Conservation (phyloP, 1,139 yeast species). For the Suhomyces wounanorum region DNA sequence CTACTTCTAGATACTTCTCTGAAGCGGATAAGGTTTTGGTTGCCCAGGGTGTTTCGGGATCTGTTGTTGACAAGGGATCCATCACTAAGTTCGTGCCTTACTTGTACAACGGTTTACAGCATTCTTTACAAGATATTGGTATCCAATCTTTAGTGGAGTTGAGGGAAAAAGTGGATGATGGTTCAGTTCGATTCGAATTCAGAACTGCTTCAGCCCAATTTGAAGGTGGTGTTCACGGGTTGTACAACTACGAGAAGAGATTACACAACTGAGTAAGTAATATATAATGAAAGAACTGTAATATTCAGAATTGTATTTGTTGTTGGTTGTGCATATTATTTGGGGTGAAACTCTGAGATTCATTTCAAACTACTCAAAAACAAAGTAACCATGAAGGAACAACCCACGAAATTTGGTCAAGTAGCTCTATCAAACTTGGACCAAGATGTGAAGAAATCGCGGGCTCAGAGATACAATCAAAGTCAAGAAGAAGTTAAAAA, state of each 20-base stretch:
- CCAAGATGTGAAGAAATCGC: slow-evolving; percentile 51
- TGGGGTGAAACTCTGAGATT: background rate
- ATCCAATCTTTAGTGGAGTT: slow-evolving; percentile 64
- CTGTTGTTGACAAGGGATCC: slow-evolving; percentile 96
- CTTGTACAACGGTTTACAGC: slow-evolving; percentile 93
- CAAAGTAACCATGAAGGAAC: background rate
- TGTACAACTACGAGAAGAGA: slow-evolving; percentile 97
- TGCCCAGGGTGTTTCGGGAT: slow-evolving; percentile 98
- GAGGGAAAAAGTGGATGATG: slow-evolving; percentile 63
- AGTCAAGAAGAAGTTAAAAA: slow-evolving; percentile 48
- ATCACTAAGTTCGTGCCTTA: slow-evolving; percentile 91
- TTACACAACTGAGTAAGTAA: slow-evolving; percentile 65
- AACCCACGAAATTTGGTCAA: slow-evolving; percentile 20
- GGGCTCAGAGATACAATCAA: slow-evolving; percentile 51
- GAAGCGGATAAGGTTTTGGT: slow-evolving; percentile 94
- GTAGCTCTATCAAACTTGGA: slow-evolving; percentile 53
- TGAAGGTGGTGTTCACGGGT: slow-evolving; percentile 97
- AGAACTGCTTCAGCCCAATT: slow-evolving; percentile 98
- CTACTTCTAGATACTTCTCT: slow-evolving; percentile 96
- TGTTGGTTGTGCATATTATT: background rate
- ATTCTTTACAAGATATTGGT: slow-evolving; percentile 98
- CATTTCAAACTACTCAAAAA: background rate
- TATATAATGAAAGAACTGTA: slow-evolving; percentile 6
- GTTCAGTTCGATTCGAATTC: slow-evolving; percentile 88
- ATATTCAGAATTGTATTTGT: background rate